A percentile compares a stretch with the other conserved stretches of the same genome.
phyloP scores from a whole-genome alignment of 176 grass and related monocot genomes.

The Avena eriantha region DNA sequence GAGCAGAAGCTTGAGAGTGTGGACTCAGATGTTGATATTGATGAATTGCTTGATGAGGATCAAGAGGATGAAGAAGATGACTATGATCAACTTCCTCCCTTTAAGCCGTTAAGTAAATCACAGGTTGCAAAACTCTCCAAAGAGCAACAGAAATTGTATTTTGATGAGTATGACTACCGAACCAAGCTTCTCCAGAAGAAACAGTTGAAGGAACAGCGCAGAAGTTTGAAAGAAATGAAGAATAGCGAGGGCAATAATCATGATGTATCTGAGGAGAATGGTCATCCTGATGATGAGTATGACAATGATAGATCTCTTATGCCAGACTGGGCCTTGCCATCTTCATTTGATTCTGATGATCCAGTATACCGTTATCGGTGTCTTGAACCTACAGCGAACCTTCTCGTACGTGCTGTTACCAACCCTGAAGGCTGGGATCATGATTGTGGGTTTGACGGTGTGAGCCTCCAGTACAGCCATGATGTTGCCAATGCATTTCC shows the following conservation, averaged over 20 bases:
- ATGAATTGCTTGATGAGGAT: constrained; percentile 58
- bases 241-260: constrained; percentile 35
- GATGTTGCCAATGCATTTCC: constrained; percentile 58
- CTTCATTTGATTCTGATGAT: constrained; percentile 90
- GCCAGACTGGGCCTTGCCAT: constrained; percentile 81
- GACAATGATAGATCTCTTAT: constrained; percentile 54
- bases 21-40: constrained; percentile 58
- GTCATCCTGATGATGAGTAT: constrained; percentile 51
- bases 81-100: constrained; percentile 80
- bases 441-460: constrained; percentile 86
- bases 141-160: constrained; percentile 79
- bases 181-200: constrained; percentile 86
- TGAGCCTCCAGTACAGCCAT: constrained; percentile 68
- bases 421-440: constrained; percentile 92
- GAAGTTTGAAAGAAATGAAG: constrained; percentile 68
- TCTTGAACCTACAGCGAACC: constrained; percentile 61
- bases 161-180: constrained; percentile 88
- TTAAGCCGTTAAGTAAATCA: constrained; percentile 83
- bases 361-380: constrained; percentile 72
- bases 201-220: constrained; percentile 70
- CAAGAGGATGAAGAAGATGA: constrained; percentile 67
- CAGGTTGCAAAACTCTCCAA: constrained; percentile 85
- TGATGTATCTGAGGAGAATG: constrained; percentile 45
- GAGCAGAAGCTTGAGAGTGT: constrained; percentile 52
- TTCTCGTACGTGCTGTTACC: constrained; percentile 66